These are phyloP conservation scores for Exophiala sideris DNA, from an alignment of 2,329 filamentous ascomycete genomes.

Conservation along the genomic window DNA sequence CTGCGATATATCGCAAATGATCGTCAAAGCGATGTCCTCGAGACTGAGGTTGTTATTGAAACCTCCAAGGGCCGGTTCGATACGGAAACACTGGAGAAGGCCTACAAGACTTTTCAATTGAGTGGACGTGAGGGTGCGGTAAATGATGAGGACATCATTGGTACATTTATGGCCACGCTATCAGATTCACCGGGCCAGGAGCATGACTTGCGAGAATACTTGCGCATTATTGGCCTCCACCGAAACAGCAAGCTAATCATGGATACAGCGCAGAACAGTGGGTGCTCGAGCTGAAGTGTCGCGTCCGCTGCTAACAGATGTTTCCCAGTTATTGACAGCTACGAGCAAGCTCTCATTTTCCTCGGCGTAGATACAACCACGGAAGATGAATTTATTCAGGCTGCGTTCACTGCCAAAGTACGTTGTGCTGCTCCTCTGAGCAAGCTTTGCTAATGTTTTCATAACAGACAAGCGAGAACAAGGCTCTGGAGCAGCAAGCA, in stretches of 20 bases:
- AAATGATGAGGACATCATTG: conserved; percentile 59
- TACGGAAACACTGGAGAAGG: conserved; percentile 53
- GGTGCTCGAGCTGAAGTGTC: conserved; percentile 21
- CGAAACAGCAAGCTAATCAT: conserved; percentile 57
- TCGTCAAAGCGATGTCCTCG: conserved; percentile 56
- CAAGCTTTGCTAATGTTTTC: neutral
- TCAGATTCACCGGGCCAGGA: conserved; percentile 54
- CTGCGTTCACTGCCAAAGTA: conserved; percentile 57
- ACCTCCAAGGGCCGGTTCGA: conserved; percentile 58
- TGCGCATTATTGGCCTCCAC: conserved; percentile 59
- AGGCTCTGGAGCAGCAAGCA: conserved; percentile 48
- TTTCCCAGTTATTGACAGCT: conserved; percentile 52
- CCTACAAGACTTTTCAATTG: conserved; percentile 60
- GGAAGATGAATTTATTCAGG: conserved; percentile 56
- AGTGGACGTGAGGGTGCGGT: conserved; percentile 42
- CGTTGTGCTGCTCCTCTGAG: neutral
- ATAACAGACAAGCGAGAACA: conserved; percentile 50
- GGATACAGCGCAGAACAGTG: conserved; percentile 55
- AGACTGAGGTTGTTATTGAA: conserved; percentile 55
- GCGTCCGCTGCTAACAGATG: conserved; percentile 11
- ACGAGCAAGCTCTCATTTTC: conserved; percentile 62
- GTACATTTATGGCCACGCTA: conserved; percentile 58
- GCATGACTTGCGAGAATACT: conserved; percentile 53
- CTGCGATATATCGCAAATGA: conserved; percentile 58
- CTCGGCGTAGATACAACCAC: conserved; percentile 52